Evolutionary conservation across 176 grass and related monocot species (phyloP).

Genomic region (Ananas comosus): DNA sequence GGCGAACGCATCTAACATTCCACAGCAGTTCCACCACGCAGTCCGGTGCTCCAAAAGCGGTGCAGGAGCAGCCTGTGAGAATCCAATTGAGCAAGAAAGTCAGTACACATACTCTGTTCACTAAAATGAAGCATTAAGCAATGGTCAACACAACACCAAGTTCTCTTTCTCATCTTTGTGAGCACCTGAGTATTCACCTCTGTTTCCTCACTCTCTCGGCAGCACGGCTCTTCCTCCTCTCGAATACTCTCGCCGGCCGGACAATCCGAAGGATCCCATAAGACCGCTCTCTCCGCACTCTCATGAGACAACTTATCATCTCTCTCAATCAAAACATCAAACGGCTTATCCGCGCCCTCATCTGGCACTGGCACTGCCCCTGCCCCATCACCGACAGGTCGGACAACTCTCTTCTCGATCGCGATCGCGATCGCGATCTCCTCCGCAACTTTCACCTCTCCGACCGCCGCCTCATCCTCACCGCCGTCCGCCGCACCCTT

Average conservation of each 20-base stretch:
- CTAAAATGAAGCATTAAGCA: not conserved
- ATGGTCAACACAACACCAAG: not conserved
- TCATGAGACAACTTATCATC: too few species aligned
- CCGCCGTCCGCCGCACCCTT: not conserved
- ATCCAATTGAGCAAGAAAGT: not conserved
- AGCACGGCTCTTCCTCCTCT: not conserved
- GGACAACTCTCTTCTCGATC: not conserved
- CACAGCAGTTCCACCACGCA: conserved; percentile 5
- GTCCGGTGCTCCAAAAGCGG: not conserved
- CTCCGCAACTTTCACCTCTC: not conserved
- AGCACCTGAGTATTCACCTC: not conserved
- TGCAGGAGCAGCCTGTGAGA: not conserved
- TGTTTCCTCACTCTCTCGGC: not conserved
- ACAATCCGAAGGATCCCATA: not conserved
- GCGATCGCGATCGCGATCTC: not conserved
- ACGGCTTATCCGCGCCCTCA: too few species aligned
- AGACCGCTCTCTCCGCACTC: not conserved
- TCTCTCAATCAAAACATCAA: too few species aligned
- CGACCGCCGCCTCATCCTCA: not conserved
- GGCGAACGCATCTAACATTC: conserved; percentile 3
- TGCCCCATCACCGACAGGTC: not conserved
- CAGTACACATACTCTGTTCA: not conserved
- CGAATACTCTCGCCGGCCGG: not conserved
- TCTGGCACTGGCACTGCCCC: too few species aligned
- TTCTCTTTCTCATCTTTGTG: not conserved